phyloP scores from a whole-genome alignment of 2,329 filamentous ascomycete species.

The Xylaria digitata region DNA sequence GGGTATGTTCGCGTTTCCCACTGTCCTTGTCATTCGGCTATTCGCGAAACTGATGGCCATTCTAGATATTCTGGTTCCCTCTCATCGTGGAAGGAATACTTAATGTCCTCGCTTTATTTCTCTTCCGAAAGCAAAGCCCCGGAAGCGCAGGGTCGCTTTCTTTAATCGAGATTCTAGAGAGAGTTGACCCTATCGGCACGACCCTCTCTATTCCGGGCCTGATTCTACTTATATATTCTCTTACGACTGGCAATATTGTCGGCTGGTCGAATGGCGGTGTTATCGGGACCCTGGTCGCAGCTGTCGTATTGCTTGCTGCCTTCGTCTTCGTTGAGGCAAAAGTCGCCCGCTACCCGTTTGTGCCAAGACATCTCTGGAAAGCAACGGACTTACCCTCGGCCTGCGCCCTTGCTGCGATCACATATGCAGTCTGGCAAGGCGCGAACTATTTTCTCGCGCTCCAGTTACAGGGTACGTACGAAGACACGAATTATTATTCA shows the following conservation, averaged over 20 bases:
- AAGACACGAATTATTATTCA: not conserved
- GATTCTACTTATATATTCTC: slow-evolving; percentile 6
- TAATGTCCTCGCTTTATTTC: not conserved
- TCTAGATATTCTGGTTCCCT: slow-evolving; percentile 15
- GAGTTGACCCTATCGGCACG: slow-evolving; percentile 5
- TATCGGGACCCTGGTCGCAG: slow-evolving; percentile 2
- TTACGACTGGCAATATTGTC: slow-evolving; percentile 10
- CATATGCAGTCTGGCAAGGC: slow-evolving; percentile 17
- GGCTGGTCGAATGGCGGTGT: slow-evolving; percentile 14
- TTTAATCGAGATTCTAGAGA: not conserved
- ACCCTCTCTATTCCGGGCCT: slow-evolving; percentile 12
- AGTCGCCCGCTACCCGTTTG: slow-evolving; percentile 3
- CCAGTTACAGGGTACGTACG: slow-evolving; percentile 15
- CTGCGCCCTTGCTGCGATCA: slow-evolving; percentile 11
- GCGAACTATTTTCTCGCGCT: slow-evolving; percentile 19
- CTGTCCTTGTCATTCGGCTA: not conserved
- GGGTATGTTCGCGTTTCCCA: slow-evolving; percentile 1
- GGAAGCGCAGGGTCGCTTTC: slow-evolving; percentile 5
- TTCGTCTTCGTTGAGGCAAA: slow-evolving; percentile 16
- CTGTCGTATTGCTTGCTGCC: slow-evolving; percentile 3
- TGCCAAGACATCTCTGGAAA: slow-evolving; percentile 10
- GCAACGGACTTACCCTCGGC: not conserved
- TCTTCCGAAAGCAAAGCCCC: slow-evolving; percentile 7
- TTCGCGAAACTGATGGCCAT: not conserved
- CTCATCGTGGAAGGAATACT: slow-evolving; percentile 11